Evolutionary conservation across 345 rosid genomes (phyloP).

Genomic region (Lagerstroemia speciosa): DNA sequence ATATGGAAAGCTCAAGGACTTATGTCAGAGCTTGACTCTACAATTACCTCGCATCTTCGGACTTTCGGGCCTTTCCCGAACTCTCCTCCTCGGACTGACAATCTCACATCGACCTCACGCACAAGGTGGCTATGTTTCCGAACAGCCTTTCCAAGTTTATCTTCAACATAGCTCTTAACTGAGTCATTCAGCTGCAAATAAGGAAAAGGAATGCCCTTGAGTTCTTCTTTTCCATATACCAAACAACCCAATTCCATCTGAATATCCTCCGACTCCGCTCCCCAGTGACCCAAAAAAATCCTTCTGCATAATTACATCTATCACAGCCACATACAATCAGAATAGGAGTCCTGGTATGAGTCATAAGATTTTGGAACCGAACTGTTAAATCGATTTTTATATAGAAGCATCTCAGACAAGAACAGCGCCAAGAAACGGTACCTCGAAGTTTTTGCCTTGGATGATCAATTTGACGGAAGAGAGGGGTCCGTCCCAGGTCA

Average conservation of each 20-base stretch:
- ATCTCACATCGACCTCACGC: conserved; percentile 79
- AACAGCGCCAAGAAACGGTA: conserved; percentile 11
- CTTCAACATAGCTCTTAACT: conserved; percentile 71
- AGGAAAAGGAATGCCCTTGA: not conserved
- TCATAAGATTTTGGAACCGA: not conserved
- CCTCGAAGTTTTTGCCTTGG: conserved; percentile 84
- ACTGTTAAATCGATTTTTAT: too few relatives aligned
- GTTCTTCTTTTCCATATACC: not conserved
- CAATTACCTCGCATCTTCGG: conserved; percentile 75
- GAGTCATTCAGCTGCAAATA: conserved; percentile 53
- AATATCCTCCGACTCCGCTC: too few relatives aligned
- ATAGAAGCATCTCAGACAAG: not conserved
- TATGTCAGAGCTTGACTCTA: not conserved
- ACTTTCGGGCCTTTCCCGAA: conserved; percentile 85
- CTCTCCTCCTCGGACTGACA: conserved; percentile 89
- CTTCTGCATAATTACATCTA: too few relatives aligned
- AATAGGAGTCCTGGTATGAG: not conserved
- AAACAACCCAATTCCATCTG: not conserved
- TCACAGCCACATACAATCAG: too few relatives aligned
- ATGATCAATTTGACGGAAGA: conserved; percentile 71
- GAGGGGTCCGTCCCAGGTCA: conserved; percentile 89
- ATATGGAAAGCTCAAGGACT: not conserved
- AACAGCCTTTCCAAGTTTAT: conserved; percentile 79
- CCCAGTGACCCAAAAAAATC: too few relatives aligned
- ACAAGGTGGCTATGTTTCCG: conserved; percentile 83